These are phyloP conservation scores for Podaxis rugospora DNA, from an alignment of 768 basidiomycete genomes.

Conservation along the genomic window DNA sequence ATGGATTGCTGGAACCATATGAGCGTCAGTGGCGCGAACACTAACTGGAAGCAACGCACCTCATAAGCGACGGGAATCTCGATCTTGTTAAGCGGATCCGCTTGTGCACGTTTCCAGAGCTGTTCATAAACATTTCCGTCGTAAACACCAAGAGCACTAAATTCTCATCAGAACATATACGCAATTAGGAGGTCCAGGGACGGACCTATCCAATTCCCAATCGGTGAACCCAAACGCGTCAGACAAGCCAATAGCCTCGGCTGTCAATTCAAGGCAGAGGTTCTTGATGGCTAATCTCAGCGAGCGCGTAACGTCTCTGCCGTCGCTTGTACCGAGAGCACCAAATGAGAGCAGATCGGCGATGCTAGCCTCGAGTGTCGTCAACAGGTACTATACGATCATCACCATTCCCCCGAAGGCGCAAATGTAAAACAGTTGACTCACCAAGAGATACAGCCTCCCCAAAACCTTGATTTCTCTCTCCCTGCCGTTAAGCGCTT, in stretches of 20 bases:
- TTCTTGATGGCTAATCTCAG: conserved; percentile 47
- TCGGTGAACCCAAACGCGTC: conserved; percentile 75
- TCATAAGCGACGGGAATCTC: conserved; percentile 53
- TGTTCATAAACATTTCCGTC: conserved; percentile 66
- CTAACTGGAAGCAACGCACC: conserved; percentile 26
- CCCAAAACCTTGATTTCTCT: conserved; percentile 20
- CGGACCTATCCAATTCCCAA: conserved; percentile 68
- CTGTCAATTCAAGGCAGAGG: conserved; percentile 48
- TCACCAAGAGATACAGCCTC: conserved; percentile 41
- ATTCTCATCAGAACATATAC: not conserved
- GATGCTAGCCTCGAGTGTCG: conserved; percentile 48
- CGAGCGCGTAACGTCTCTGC: conserved; percentile 38
- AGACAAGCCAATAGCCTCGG: conserved; percentile 61
- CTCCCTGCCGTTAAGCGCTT: conserved; percentile 19
- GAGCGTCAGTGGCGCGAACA: not conserved
- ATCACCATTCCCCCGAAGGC: not conserved
- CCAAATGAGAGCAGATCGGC: conserved; percentile 57
- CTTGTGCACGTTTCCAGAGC: conserved; percentile 55
- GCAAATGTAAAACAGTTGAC: conserved; percentile 13
- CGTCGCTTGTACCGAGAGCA: conserved; percentile 26
- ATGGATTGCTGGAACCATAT: conserved; percentile 36
- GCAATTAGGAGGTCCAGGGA: not conserved
- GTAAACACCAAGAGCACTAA: conserved; percentile 57
- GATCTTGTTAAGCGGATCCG: conserved; percentile 54
- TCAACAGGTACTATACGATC: conserved; percentile 51